phyloP scores from a whole-genome alignment of 1,284 basidiomycete genomes.

The Trichosporon ovoides region DNA sequence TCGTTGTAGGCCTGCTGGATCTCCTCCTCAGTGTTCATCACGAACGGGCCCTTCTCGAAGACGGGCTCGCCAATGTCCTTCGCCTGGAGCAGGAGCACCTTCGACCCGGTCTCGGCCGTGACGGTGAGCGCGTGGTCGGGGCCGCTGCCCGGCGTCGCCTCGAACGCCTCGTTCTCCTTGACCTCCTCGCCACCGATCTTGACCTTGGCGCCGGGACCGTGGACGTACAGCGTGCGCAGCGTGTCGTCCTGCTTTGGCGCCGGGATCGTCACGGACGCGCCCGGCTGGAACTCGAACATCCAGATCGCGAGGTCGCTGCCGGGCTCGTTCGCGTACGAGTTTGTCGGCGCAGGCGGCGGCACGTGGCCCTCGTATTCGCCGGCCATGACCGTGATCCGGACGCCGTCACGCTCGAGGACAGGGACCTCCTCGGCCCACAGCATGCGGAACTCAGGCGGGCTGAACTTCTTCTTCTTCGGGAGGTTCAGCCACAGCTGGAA shows the following conservation, averaged over 20 bases:
- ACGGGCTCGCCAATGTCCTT: conserved; percentile 17
- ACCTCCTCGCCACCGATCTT: background rate
- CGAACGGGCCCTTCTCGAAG: conserved; percentile 19
- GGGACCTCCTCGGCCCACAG: conserved; percentile 16
- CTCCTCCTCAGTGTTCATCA: conserved; percentile 20
- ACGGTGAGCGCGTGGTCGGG: background rate
- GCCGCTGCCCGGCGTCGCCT: background rate
- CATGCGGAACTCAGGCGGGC: conserved; percentile 17
- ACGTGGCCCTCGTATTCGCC: conserved; percentile 15
- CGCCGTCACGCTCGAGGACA: conserved; percentile 10
- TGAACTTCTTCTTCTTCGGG: conserved; percentile 13
- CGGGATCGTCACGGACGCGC: conserved; percentile 14
- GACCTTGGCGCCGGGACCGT: conserved; percentile 2
- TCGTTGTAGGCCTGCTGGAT: conserved; percentile 14
- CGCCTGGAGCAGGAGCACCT: conserved; percentile 20
- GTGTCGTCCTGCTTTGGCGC: conserved; percentile 10
- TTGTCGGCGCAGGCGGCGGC: conserved; percentile 9
- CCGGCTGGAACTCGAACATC: conserved; percentile 16
- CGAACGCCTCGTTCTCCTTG: conserved; percentile 13
- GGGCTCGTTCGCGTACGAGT: conserved; percentile 16
- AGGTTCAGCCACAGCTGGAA: conserved; percentile 23
- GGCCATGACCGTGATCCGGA: conserved; percentile 11
- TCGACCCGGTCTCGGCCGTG: background rate
- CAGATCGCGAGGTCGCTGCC: conserved; percentile 17
- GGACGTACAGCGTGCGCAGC: conserved; percentile 17